Evolutionary conservation across 2,329 filamentous ascomycete genomes (phyloP), one percentile per base, ranked within the genome.

Genomic region (Cryoendolithus antarcticus): DNA sequence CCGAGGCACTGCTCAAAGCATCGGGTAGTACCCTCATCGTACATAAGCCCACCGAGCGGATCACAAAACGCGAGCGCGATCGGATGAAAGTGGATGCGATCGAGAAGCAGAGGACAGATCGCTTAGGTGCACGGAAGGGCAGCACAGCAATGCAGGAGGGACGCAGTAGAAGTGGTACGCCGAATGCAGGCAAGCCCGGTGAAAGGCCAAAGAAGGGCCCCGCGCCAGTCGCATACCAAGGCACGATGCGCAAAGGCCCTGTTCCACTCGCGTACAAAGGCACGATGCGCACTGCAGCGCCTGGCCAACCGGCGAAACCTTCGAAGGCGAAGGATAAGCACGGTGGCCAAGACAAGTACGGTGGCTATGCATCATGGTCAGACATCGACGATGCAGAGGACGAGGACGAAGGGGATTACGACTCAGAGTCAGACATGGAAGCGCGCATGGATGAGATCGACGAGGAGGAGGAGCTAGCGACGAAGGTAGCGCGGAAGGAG

Each of bases 371-470:
- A 28, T 54, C 46, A 43, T 63, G 51, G 58, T 62, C 51, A 35
- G 59, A 54, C 52, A 45, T 58, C 45, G 50, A 55, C 43, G 47
- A 60, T 27, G 65, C 67, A 21, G 66, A 65, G 3, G 61, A 63
- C 5, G 69, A 72, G 32, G 64, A 71, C 12, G 69, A 76, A 11
- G 76, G 82, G 7, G 76, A 80, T 33, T 76, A 81, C 27, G 78
- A 75, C 1, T 80, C 81, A 40, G 75, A 57, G 4, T 82, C 78
- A 4, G 15, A 19, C 15, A 86, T 86, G 80, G 82, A 86, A 57
- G 83, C 80, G 2, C 81, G 80, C 28, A 57, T 80, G 30, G 79
- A 78, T 44, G 82, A 86, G 49, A 74, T 88, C 38, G 80, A 86
- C 44, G 64, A 71, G 29, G 83, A 89, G 57, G 83, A 89, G 56